Percentiles rank a stretch among this genome's conserved stretches.
Conservation (phyloP, 495 filamentous ascomycete species). For the Astrothelium macrocarpum region DNA sequence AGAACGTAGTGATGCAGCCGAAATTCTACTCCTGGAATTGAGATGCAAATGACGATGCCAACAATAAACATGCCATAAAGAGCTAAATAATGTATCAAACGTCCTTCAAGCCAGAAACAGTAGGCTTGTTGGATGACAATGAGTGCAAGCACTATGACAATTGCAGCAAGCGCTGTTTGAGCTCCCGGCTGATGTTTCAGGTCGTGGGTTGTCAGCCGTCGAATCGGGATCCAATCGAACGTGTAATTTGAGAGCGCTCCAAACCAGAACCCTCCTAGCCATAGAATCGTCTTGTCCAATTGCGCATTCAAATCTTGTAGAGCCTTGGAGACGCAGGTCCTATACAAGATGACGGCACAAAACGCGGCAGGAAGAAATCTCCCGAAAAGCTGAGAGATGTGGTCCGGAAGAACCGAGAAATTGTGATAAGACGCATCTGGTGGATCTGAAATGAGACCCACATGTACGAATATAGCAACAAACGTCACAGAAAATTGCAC, state of each 20-base stretch:
- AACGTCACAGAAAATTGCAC: conserved; percentile 67
- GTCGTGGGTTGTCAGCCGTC: conserved; percentile 66
- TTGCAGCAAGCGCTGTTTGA: conserved; percentile 54
- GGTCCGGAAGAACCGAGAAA: conserved; percentile 29
- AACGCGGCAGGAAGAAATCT: conserved; percentile 72
- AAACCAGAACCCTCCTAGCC: conserved; percentile 65
- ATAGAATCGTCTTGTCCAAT: conserved; percentile 63
- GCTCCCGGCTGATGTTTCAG: conserved; percentile 70
- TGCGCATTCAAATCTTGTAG: conserved; percentile 53
- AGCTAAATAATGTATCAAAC: conserved; percentile 58
- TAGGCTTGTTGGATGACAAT: conserved; percentile 61
- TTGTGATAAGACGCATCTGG: conserved; percentile 45
- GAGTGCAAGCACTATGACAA: conserved; percentile 50
- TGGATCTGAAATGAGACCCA: conserved; percentile 69
- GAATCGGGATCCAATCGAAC: conserved; percentile 72
- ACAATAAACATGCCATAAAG: conserved; percentile 9
- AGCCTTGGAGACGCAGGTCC: conserved; percentile 49
- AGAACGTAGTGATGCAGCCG: conserved; percentile 7
- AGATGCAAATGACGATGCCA: not conserved
- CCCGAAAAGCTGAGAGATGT: conserved; percentile 61
- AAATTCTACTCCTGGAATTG: not conserved
- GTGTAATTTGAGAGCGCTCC: conserved; percentile 77
- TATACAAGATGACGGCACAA: conserved; percentile 62
- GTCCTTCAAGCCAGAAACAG: conserved; percentile 63
- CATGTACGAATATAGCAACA: conserved; percentile 64